Conservation (phyloP, 192 early-diverging fungal species). For the Podila epigama region DNA sequence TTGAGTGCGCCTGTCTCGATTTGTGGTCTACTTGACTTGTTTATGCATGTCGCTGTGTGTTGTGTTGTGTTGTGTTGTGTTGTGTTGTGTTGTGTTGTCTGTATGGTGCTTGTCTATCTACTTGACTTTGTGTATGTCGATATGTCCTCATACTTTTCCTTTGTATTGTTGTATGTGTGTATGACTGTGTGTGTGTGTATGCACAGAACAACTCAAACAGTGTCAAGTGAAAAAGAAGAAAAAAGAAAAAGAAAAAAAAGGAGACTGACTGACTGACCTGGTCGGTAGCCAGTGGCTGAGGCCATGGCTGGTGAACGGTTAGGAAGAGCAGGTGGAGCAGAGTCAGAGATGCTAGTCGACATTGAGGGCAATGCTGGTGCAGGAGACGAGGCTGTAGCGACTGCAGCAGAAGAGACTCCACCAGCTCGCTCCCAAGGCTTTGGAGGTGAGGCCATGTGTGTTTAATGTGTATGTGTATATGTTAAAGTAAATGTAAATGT, state of each 20-base stretch:
- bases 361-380: constrained; percentile 36
- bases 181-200: background rate
- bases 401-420: constrained; percentile 36
- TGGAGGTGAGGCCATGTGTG: constrained; percentile 63
- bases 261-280: constrained; percentile 23
- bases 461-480: background rate
- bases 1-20: no score
- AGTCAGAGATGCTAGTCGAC: constrained; percentile 15
- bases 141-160: no score
- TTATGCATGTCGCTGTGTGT: no score
- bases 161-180: no score
- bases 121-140: no score
- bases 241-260: background rate
- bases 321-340: constrained; percentile 55
- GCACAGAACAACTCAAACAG: background rate
- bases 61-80: no score
- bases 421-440: constrained; percentile 82
- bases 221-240: background rate
- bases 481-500: background rate
- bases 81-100: no score
- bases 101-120: no score
- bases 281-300: constrained; percentile 15
- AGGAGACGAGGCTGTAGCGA: constrained; percentile 39
- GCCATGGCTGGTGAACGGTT: constrained; percentile 38
- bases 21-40: no score